phyloP scores from a whole-genome alignment of 257 asterid genomes.

The Nicotiana tabacum region DNA sequence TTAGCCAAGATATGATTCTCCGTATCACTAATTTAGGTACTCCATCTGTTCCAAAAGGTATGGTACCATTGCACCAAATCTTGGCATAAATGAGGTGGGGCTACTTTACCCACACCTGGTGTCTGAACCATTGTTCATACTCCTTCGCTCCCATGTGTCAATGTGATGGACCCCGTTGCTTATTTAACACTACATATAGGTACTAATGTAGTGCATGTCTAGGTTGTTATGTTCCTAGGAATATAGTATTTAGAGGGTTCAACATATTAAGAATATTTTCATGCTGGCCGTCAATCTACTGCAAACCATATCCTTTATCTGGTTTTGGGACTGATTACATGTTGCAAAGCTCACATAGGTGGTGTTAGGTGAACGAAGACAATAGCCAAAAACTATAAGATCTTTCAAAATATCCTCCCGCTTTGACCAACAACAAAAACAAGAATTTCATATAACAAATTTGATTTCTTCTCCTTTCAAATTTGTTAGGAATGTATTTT shows the following conservation, averaged over 20 bases:
- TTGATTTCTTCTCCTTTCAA: neutral
- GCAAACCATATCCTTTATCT: neutral
- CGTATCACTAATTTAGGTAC: no score
- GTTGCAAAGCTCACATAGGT: neutral
- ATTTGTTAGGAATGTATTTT: neutral
- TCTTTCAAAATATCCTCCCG: neutral
- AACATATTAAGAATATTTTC: neutral
- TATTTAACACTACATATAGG: neutral
- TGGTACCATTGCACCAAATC: neutral
- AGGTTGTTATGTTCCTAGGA: neutral
- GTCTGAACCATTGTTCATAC: neutral
- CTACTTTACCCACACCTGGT: neutral
- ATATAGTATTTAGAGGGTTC: neutral
- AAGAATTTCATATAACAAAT: neutral
- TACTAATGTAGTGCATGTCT: neutral
- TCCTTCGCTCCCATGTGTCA: neutral
- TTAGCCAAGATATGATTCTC: no score
- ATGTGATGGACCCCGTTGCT: slow-evolving; percentile 1
- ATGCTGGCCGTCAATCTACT: neutral
- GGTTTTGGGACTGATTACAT: neutral
- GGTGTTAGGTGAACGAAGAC: neutral
- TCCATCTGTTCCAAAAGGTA: no score
- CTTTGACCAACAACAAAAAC: neutral
- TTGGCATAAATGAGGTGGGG: neutral
- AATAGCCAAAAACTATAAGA: neutral